A percentile compares a stretch with the other conserved stretches of the same genome.
These are phyloP conservation scores for Chiua virens DNA, from an alignment of 768 basidiomycete species.

Conservation along the genomic window DNA sequence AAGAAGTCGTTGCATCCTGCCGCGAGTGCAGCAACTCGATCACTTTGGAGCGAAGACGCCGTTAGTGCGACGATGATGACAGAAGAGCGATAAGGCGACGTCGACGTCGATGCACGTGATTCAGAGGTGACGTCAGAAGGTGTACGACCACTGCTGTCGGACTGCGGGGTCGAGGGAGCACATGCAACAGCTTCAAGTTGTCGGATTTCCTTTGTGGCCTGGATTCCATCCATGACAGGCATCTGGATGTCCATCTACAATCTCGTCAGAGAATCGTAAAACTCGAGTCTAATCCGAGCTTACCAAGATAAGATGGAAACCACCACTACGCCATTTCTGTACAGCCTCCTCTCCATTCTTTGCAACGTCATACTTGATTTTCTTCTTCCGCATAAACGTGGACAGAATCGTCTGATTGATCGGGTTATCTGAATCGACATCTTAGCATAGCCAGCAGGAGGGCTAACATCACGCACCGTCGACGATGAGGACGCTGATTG, in stretches of 20 bases:
- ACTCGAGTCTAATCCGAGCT: conserved; percentile 29
- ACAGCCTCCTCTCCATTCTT: conserved; percentile 96
- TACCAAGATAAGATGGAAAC: conserved; percentile 94
- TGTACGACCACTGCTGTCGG: conserved; percentile 46
- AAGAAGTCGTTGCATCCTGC: conserved; percentile 99
- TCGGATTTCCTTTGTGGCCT: conserved; percentile 95
- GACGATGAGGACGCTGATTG: conserved; percentile 96
- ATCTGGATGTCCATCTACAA: conserved; percentile 99
- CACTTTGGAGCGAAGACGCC: conserved; percentile 91
- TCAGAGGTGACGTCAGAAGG: conserved; percentile 57
- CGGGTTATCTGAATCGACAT: conserved; percentile 75
- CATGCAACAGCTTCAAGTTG: conserved; percentile 75
- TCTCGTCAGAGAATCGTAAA: conserved; percentile 11
- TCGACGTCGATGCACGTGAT: conserved; percentile 37
- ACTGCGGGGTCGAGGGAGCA: conserved; percentile 66
- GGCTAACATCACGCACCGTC: conserved; percentile 64
- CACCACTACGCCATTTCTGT: conserved; percentile 89
- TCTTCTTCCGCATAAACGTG: conserved; percentile 96
- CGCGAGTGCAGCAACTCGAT: conserved; percentile 95
- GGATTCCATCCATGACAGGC: conserved; percentile 98
- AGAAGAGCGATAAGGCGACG: conserved; percentile 81
- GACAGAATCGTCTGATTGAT: conserved; percentile 97
- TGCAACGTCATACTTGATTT: conserved; percentile 92
- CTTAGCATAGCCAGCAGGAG: conserved; percentile 11
- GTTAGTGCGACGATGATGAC: conserved; percentile 99